Evolutionary conservation across 2,329 filamentous ascomycete species (phyloP), one percentile per base, ranked within the genome.

Genomic region (Teratosphaeria viscida): DNA sequence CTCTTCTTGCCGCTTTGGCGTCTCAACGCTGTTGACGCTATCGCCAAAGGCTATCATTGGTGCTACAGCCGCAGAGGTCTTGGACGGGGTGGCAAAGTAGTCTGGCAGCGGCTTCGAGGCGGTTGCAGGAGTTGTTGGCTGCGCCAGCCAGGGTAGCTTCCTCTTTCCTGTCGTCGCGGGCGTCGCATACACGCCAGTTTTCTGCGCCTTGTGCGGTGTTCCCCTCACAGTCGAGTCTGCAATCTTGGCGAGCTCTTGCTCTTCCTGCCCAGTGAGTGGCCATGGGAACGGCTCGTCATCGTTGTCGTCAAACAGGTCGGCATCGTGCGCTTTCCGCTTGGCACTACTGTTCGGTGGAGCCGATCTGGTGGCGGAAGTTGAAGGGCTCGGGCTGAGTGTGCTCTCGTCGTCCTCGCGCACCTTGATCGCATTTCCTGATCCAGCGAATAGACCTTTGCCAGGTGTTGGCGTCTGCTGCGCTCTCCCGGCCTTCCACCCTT

Each of bases 201-300:
- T 75, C 26, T 66, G 66, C 34, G 70, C 68, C 63, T 78, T 79
- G 43, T 71, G 71, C 12, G 77, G 75, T 35, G 75, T 78, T 3
- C 64, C 65, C n/a, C 63, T 60, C 8, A 49, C 26, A 16, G n/a
- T 37, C 3, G 63, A 59, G 32, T 67, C 67, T 10, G 61, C 68
- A 54, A 59, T 68, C 57, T 55, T 66, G 56, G 56, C 64, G 29
- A 77, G 60, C 55, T 74, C 70, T 43, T 70, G 64, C 54, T 73
- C 66, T 49, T 72, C 72, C 29, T 69, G 66, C 5, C 68, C 67
- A n/a, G 72, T 62, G 52, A 71, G 58, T 62, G 67, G 52, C 67
- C 72, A 70, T 2, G 62, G 67, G 57, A 73, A 73, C 1, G 61
- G 49, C 16, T 76, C 73, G 16, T 68, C 68, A 23, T 37, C 53